Percentiles rank a stretch among this genome's conserved stretches.
These are phyloP conservation scores for Thalassiosira pacifica DNA, from an alignment of 352 stramenopile genomes.

Conservation along the genomic window DNA sequence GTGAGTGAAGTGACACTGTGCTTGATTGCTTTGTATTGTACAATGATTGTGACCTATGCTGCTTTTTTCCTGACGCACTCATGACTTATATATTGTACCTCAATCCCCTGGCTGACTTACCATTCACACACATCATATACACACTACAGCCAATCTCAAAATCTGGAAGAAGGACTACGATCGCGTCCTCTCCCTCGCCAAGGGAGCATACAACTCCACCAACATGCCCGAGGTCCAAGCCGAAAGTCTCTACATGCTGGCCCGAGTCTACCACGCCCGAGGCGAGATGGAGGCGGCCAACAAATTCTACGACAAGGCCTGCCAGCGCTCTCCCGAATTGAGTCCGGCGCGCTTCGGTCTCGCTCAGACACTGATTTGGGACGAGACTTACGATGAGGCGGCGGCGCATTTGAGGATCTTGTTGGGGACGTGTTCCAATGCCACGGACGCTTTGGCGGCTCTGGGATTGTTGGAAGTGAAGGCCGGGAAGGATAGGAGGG, in stretches of 20 bases:
- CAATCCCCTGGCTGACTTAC: not conserved
- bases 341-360: conserved; percentile 87
- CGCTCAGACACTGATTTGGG: conserved; percentile 82
- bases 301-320: conserved; percentile 94
- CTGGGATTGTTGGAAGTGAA: conserved; percentile 86
- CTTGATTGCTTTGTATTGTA: not conserved
- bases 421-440: conserved; percentile 72
- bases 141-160: conserved; percentile 72
- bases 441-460: conserved; percentile 84
- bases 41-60: not conserved
- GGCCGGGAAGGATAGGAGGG: conserved; percentile 69
- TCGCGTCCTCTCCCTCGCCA: conserved; percentile 86
- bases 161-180: conserved; percentile 87
- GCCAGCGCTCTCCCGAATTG: conserved; percentile 82
- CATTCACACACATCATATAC: too few relatives aligned
- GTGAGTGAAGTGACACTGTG: conserved; percentile 39
- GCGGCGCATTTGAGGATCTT: conserved; percentile 72
- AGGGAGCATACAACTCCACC: conserved; percentile 83
- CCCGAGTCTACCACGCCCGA: conserved; percentile 93
- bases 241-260: conserved; percentile 96
- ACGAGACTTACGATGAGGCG: conserved; percentile 77
- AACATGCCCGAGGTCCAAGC: conserved; percentile 91
- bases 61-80: not conserved
- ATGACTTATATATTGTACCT: conserved; percentile 2
- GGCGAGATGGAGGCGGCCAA: conserved; percentile 92